Conservation (phyloP, 108 stramenopile species). For the Mediolabrus comicus region DNA sequence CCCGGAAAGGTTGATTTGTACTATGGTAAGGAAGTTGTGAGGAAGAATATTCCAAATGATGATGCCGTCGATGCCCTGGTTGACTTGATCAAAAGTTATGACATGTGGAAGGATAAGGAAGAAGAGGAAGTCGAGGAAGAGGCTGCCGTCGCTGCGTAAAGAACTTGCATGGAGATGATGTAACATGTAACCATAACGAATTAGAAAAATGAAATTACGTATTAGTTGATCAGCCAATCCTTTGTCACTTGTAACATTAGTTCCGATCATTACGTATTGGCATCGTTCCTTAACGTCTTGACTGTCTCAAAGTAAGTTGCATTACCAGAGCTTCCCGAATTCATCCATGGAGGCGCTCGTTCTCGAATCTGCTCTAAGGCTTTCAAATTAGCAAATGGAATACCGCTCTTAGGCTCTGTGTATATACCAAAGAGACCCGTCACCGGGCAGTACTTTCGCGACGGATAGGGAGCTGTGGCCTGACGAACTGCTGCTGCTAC, state of each 20-base stretch:
- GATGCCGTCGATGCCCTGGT: conserved; percentile 91
- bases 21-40: conserved; percentile 95
- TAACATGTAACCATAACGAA: background rate
- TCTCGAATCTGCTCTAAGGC: conserved; percentile 86
- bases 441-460: conserved; percentile 81
- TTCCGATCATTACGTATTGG: too few species aligned
- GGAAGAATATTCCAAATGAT: conserved; percentile 89
- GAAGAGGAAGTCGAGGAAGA: conserved; percentile 66
- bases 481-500: conserved; percentile 57
- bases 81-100: conserved; percentile 94
- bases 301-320: conserved; percentile 45
- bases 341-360: conserved; percentile 86
- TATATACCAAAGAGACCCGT: conserved; percentile 74
- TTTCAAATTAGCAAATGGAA: conserved; percentile 74
- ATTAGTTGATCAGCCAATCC: background rate
- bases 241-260: background rate
- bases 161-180: background rate
- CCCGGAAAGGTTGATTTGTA: conserved; percentile 97
- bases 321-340: conserved; percentile 11
- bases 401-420: conserved; percentile 76
- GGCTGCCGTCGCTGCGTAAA: conserved; percentile 14
- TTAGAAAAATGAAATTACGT: background rate
- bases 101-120: conserved; percentile 93
- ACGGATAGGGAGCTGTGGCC: conserved; percentile 31
- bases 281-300: conserved; percentile 31